Conservation (phyloP, 352 stramenopile genomes). For the Phytophthora pinifolia region DNA sequence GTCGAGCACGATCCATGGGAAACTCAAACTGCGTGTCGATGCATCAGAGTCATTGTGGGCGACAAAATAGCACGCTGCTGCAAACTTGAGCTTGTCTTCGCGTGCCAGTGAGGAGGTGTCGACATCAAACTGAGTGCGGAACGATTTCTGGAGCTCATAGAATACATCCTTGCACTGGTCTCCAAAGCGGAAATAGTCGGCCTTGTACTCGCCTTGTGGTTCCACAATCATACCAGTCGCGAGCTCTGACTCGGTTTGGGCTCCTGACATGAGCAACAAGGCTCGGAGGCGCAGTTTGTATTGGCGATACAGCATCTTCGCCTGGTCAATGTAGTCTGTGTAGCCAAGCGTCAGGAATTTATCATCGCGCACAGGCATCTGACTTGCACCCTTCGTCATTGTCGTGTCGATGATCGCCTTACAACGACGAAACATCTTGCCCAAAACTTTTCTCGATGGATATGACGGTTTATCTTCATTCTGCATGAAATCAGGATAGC, state of each 20-base stretch:
- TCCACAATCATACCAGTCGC: slow-evolving; percentile 76
- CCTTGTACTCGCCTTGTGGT: slow-evolving; percentile 52
- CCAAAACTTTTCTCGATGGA: slow-evolving; percentile 68
- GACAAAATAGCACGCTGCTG: slow-evolving; percentile 71
- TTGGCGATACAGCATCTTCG: slow-evolving; percentile 54
- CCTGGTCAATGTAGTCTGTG: slow-evolving; percentile 39
- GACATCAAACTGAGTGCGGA: slow-evolving; percentile 49
- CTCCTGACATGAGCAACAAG: slow-evolving; percentile 65
- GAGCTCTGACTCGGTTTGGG: slow-evolving; percentile 62
- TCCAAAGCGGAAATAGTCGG: slow-evolving; percentile 79
- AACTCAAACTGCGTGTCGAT: slow-evolving; percentile 49
- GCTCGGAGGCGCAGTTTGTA: slow-evolving; percentile 60
- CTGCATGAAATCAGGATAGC: slow-evolving; percentile 84
- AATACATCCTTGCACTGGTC: slow-evolving; percentile 73
- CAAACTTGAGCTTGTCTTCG: slow-evolving; percentile 40
- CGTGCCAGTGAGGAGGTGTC: slow-evolving; percentile 18
- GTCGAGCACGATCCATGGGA: slow-evolving; percentile 73
- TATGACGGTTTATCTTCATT: slow-evolving; percentile 69
- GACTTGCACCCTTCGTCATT: slow-evolving; percentile 30
- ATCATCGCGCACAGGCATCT: slow-evolving; percentile 49
- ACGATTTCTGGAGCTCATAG: slow-evolving; percentile 44
- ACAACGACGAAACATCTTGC: slow-evolving; percentile 72
- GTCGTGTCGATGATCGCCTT: slow-evolving; percentile 52
- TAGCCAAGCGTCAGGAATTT: slow-evolving; percentile 58
- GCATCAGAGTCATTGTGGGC: slow-evolving; percentile 50